These are phyloP conservation scores for Mrakia gelida DNA, from an alignment of 768 basidiomycete genomes.

Conservation along the genomic window DNA sequence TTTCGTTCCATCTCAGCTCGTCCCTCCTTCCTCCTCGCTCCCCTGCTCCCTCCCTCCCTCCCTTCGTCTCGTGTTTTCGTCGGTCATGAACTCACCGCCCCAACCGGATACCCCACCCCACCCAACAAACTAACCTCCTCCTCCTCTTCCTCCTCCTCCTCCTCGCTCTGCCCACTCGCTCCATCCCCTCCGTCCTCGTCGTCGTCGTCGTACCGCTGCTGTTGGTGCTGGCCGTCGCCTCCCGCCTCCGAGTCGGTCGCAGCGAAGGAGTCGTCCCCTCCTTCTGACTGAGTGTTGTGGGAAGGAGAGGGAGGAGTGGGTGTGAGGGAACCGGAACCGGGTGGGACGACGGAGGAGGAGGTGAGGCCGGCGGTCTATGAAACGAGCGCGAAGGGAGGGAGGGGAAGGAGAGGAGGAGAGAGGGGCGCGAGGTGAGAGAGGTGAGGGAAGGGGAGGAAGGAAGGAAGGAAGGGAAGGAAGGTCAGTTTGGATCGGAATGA, in stretches of 20 bases:
- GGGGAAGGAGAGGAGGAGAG: background rate
- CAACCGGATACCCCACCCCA: constrained; percentile 90
- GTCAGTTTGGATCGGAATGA: background rate
- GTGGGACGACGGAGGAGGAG: constrained; percentile 31
- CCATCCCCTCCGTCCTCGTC: too few species aligned
- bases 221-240: background rate
- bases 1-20: background rate
- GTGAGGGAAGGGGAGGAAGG: background rate
- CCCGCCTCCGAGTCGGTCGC: constrained; percentile 30
- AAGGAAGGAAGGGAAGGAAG: background rate
- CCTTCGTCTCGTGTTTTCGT: background rate
- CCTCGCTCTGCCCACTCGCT: constrained; percentile 25
- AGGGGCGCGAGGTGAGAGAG: background rate
- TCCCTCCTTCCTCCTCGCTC: too few species aligned
- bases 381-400: background rate
- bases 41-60: background rate
- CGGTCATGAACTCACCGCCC: constrained; percentile 60
- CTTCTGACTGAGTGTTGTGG: background rate
- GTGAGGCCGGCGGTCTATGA: constrained; percentile 30
- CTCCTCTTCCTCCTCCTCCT: constrained; percentile 67
- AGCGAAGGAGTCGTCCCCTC: constrained; percentile 15
- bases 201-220: constrained; percentile 21
- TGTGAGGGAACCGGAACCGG: constrained; percentile 21
- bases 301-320: constrained; percentile 11
- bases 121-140: constrained; percentile 83